Percentiles rank a stretch among this genome's conserved stretches.
phyloP scores from a whole-genome alignment of 2,329 filamentous ascomycete genomes.

The Alternaria viburni region DNA sequence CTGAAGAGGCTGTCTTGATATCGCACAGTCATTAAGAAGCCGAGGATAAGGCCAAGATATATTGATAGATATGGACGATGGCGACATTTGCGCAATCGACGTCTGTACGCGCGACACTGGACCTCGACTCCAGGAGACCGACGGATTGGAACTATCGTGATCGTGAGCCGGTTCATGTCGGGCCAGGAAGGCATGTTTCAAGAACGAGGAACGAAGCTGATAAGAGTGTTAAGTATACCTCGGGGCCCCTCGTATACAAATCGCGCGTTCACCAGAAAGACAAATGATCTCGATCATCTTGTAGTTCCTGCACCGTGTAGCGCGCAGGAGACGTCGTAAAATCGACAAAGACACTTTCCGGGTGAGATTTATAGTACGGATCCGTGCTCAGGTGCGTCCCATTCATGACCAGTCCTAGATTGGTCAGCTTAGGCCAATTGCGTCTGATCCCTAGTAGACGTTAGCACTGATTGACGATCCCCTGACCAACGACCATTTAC shows the following conservation, averaged over 20 bases:
- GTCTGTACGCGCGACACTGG: background rate
- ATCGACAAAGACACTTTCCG: background rate
- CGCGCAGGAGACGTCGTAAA: background rate
- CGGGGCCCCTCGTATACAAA: background rate
- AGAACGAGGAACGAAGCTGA: background rate
- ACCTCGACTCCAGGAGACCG: background rate
- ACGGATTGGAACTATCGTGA: background rate
- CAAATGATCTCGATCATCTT: background rate
- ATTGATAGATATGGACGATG: background rate
- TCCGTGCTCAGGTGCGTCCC: background rate
- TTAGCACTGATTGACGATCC: background rate
- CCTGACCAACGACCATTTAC: background rate
- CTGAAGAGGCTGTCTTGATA: background rate
- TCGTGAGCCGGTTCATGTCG: background rate
- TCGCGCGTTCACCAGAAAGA: background rate
- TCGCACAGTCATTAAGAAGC: background rate
- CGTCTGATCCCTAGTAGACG: background rate
- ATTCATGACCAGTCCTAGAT: background rate
- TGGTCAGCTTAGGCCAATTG: background rate
- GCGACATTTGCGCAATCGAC: background rate
- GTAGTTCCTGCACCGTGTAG: background rate
- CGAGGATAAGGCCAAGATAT: background rate
- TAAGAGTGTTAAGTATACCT: background rate
- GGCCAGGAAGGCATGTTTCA: background rate
- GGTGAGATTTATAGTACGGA: background rate